Conservation (phyloP, 352 stramenopile genomes). For the Globisporangium spiculum region DNA sequence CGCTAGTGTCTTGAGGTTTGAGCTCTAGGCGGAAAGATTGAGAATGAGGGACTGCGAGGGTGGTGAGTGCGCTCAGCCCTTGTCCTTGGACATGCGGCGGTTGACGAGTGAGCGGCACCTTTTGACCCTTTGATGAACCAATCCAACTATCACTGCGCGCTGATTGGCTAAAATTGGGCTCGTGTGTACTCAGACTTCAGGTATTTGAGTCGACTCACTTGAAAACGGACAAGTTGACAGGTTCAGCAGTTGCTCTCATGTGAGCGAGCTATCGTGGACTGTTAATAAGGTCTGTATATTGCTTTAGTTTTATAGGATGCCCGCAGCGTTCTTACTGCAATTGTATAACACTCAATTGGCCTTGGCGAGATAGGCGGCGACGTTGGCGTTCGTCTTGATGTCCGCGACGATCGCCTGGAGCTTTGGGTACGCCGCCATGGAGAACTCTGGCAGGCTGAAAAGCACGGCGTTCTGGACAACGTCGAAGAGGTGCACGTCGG, state of each 20-base stretch:
- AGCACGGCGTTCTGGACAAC: conserved; percentile 40
- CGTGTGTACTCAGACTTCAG: not conserved
- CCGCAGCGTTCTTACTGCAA: not conserved
- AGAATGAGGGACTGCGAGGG: not conserved
- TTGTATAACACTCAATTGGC: not conserved
- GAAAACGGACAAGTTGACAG: no score
- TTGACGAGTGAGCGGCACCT: not conserved
- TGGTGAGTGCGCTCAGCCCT: no score
- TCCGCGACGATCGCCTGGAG: conserved; percentile 33
- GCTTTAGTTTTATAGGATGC: not conserved
- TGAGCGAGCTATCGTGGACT: not conserved
- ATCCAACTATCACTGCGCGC: not conserved
- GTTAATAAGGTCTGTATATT: not conserved
- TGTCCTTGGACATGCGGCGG: not conserved
- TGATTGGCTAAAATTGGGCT: not conserved
- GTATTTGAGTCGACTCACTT: no score
- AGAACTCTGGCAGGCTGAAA: conserved; percentile 26
- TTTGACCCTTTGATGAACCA: not conserved
- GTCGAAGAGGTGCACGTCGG: conserved; percentile 47
- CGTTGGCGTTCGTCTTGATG: conserved; percentile 35
- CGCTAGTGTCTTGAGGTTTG: not conserved
- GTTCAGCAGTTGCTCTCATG: not conserved
- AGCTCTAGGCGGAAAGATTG: not conserved
- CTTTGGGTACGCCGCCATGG: conserved; percentile 40
- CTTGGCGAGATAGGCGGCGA: conserved; percentile 41